A percentile compares a stretch with the other conserved stretches of the same genome.
These are phyloP conservation scores for Wallacemonas rigidus DNA, from an alignment of 208 protist genomes.

Conservation along the genomic window DNA sequence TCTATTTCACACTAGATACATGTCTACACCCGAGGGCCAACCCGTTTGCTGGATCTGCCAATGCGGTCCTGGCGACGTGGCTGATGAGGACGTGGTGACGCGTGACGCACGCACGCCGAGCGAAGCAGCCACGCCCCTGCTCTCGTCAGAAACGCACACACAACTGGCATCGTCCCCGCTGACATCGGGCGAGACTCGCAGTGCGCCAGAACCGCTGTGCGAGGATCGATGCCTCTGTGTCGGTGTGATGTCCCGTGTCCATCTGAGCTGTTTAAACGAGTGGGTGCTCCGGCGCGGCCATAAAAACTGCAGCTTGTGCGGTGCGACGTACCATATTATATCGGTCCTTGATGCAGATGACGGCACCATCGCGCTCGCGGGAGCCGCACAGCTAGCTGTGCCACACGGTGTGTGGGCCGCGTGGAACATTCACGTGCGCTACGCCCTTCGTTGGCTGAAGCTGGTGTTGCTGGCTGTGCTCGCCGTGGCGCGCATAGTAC, in stretches of 20 bases:
- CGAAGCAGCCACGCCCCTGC: neutral
- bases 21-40: neutral
- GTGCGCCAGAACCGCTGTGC: neutral
- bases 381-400: neutral
- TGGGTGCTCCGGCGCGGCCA: conserved; percentile 13
- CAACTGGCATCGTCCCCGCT: neutral
- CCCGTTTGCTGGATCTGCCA: conserved; percentile 20
- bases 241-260: neutral
- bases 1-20: neutral
- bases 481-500: neutral
- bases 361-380: neutral
- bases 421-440: neutral
- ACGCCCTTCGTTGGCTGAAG: neutral
- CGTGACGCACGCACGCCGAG: neutral
- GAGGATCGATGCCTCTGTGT: conserved; percentile 13
- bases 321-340: conserved; percentile 5
- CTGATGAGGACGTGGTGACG: neutral
- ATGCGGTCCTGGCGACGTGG: conserved; percentile 4
- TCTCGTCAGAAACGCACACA: neutral
- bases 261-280: conserved; percentile 8
- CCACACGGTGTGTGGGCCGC: neutral
- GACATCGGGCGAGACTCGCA: neutral
- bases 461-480: neutral
- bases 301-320: conserved; percentile 12
- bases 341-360: neutral